Evolutionary conservation across 768 basidiomycete genomes (phyloP).

Genomic region (Rhodotorula kratochvilovae): DNA sequence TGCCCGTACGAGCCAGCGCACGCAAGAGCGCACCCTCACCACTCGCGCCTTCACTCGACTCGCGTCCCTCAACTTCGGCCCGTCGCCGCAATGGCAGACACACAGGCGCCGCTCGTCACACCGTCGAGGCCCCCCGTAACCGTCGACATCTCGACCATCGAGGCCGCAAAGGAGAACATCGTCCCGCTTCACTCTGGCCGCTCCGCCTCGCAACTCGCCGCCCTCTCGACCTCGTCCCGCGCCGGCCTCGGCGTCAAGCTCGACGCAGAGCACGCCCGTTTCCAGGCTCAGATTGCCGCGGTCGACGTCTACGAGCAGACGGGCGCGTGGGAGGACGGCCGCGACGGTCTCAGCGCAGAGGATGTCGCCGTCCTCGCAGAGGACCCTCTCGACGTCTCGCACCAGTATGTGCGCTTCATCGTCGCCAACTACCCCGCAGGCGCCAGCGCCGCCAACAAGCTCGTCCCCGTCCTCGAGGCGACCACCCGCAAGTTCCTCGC

Average conservation of each 20-base stretch:
- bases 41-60: background rate
- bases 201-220: slow-evolving; percentile 51
- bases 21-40: background rate
- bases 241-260: slow-evolving; percentile 62
- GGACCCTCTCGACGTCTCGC: slow-evolving; percentile 80
- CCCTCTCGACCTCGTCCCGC: slow-evolving; percentile 51
- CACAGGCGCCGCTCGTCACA: background rate
- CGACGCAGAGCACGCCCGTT: slow-evolving; percentile 48
- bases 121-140: slow-evolving; percentile 4
- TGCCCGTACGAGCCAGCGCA: background rate
- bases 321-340: slow-evolving; percentile 70
- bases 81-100: background rate
- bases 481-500: slow-evolving; percentile 73
- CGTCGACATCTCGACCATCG: slow-evolving; percentile 51
- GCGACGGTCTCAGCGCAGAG: slow-evolving; percentile 1
- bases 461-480: slow-evolving; percentile 75
- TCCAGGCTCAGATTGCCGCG: slow-evolving; percentile 47
- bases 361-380: slow-evolving; percentile 48
- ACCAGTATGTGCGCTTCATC: slow-evolving; percentile 86
- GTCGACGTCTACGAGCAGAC: slow-evolving; percentile 51
- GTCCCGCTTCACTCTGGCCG: slow-evolving; percentile 51
- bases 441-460: slow-evolving; percentile 63
- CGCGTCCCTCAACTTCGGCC: background rate
- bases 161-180: slow-evolving; percentile 55
- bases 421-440: slow-evolving; percentile 76